Conservation (phyloP, 2,329 filamentous ascomycete species). For the Scolecobasidium constrictum region DNA sequence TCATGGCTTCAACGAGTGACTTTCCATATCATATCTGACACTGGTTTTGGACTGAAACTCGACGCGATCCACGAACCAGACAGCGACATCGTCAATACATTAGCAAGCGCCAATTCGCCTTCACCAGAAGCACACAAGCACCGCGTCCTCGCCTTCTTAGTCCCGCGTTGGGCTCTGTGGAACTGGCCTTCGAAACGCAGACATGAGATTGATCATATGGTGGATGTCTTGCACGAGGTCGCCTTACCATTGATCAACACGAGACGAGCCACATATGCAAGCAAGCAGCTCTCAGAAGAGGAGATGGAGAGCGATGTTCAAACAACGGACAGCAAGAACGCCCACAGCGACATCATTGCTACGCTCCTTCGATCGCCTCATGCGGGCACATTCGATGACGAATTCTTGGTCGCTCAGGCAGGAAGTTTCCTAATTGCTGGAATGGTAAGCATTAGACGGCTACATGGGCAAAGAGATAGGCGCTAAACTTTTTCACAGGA, state of each 20-base stretch:
- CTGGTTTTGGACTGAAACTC: constrained; percentile 33
- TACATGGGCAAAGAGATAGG: too few species aligned
- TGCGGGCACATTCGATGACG: constrained; percentile 41
- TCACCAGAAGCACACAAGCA: constrained; percentile 35
- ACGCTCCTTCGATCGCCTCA: constrained; percentile 40
- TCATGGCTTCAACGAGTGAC: constrained; percentile 34
- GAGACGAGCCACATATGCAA: too few species aligned
- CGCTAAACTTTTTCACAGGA: too few species aligned
- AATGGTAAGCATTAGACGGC: too few species aligned
- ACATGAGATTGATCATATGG: constrained; percentile 26
- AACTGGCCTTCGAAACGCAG: constrained; percentile 38
- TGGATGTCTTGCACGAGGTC: too few species aligned
- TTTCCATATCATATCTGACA: constrained; percentile 35
- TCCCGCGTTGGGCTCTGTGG: constrained; percentile 27
- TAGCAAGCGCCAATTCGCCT: constrained; percentile 35
- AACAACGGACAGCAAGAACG: too few species aligned
- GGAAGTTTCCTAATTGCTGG: constrained; percentile 46
- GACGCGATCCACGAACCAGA: constrained; percentile 28
- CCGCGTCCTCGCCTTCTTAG: constrained; percentile 27
- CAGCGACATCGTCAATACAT: constrained; percentile 30
- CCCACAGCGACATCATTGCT: too few species aligned
- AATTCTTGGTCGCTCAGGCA: constrained; percentile 42
- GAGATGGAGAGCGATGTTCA: constrained; percentile 20
- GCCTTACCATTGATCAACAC: constrained; percentile 36
- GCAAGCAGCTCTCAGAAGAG: constrained; percentile 26